Evolutionary conservation across 2,329 filamentous ascomycete species (phyloP).

Genomic region (Chrysosporium keratinophilum): DNA sequence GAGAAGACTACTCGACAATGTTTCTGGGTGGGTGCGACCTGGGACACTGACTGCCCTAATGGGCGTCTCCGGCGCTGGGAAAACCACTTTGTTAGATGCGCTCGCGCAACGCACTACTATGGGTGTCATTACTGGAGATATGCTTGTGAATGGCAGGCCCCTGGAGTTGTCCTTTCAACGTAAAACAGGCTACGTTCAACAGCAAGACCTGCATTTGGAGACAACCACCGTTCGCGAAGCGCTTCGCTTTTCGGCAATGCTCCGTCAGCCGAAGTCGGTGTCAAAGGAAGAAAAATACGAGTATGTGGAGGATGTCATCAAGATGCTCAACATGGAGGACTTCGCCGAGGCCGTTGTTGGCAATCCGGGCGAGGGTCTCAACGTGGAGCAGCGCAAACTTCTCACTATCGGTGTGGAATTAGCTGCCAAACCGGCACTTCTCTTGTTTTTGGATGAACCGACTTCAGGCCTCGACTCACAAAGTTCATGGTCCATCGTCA

Average conservation of each 20-base stretch:
- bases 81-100: conserved; percentile 50
- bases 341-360: conserved; percentile 84
- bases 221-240: conserved; percentile 82
- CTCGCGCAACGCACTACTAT: conserved; percentile 49
- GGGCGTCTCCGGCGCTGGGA: conserved; percentile 55
- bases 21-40: conserved; percentile 47
- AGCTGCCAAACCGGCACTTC: conserved; percentile 73
- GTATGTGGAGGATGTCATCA: conserved; percentile 81
- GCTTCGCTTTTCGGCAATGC: conserved; percentile 69
- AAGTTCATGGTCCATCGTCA: conserved; percentile 79
- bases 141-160: conserved; percentile 53
- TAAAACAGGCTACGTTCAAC: conserved; percentile 58
- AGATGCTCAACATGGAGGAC: conserved; percentile 74
- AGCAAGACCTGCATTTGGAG: conserved; percentile 66
- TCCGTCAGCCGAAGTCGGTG: conserved; percentile 68
- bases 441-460: conserved; percentile 85
- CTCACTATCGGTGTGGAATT: conserved; percentile 89
- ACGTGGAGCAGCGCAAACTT: conserved; percentile 55
- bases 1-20: conserved; percentile 45
- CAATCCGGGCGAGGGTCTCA: conserved; percentile 65
- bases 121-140: conserved; percentile 55
- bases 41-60: conserved; percentile 48
- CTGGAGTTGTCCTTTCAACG: conserved; percentile 51
- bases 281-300: conserved; percentile 63
- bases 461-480: conserved; percentile 86